These are phyloP conservation scores for Hyaloperonospora brassicae DNA, from an alignment of 352 stramenopile species.

Conservation along the genomic window DNA sequence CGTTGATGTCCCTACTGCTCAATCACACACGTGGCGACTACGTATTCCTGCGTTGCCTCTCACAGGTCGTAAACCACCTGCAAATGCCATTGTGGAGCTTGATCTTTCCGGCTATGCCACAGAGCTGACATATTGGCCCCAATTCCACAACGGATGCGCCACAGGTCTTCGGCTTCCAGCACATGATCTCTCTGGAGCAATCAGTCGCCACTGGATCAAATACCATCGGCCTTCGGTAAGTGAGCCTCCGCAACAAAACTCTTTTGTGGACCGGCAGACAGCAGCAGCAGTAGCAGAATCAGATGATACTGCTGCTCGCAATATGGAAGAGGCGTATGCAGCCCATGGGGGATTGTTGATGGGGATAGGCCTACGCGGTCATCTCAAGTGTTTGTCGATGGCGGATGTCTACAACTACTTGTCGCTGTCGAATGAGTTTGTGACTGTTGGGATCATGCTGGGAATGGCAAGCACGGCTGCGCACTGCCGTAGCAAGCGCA, in stretches of 20 bases:
- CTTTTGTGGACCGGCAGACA: constrained; percentile 8
- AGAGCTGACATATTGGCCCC: constrained; percentile 92
- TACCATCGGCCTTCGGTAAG: constrained; percentile 89
- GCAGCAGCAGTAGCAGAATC: constrained; percentile 14
- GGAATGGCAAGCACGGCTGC: constrained; percentile 93
- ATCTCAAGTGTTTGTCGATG: constrained; percentile 93
- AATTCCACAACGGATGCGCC: constrained; percentile 98
- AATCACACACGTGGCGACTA: constrained; percentile 82
- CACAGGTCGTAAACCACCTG: constrained; percentile 88
- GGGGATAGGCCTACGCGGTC: constrained; percentile 90
- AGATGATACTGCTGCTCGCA: constrained; percentile 26
- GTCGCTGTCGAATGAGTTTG: constrained; percentile 93
- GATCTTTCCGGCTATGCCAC: constrained; percentile 85
- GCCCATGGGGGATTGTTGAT: constrained; percentile 93
- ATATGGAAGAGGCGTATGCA: constrained; percentile 76
- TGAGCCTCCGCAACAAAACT: constrained; percentile 15
- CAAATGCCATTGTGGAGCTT: constrained; percentile 89
- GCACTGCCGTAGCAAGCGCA: constrained; percentile 62
- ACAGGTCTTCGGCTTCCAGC: constrained; percentile 87
- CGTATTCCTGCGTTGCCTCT: constrained; percentile 89
- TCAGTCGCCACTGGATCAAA: constrained; percentile 97
- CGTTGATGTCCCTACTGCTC: constrained; percentile 54
- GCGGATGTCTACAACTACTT: constrained; percentile 99
- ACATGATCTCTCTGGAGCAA: constrained; percentile 57
- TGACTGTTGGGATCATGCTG: constrained; percentile 94